Base-by-base conservation (phyloP, 2,329 filamentous ascomycete species). In the Verticillium klebahnii region DNA sequence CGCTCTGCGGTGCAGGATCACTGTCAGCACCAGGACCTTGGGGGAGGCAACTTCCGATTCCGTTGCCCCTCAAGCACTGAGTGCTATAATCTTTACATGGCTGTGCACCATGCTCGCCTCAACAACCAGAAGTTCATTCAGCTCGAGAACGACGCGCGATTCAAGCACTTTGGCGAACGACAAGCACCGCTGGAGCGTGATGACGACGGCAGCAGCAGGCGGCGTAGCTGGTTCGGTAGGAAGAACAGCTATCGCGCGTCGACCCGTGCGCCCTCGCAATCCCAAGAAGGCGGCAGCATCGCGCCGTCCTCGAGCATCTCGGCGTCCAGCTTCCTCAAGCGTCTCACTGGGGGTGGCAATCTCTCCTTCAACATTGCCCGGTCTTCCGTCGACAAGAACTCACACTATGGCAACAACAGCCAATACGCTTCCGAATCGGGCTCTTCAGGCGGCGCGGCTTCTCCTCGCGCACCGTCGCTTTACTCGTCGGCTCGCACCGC, bases 91-190 rank as follows among this genome's bases (percentile, higher is more conserved):
- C 82, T 99, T 5, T 99, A 97, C 75, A 85, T 85, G 70, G 85
- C 94, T 54, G 93, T 98, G 64, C 96, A 98, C 74, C 85, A 90
- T 64, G 89, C 93, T 23, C 90, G 95, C 57, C 90, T 97, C 72
- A 92, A 97, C 76, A 97, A 98, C 72, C 89, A 92, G 60, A 94
- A 93, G 60, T 97, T 94, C 77, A 93, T 85, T 61, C 80, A 85
- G 57, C 80, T 89, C 19, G 85, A 86, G 68, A 83, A 88, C 65
- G 85, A 89, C 66, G 91, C 80, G 72, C 89, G 74, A 67, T 93
- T 80, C 84, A 92, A 81, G 82, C 90, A 78, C 78, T 96, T 82
- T 78, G 92, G 81, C 66, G 88, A 80, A 76, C 80, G 72, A 66
- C 80, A 82, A 69, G 67, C 76, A 67, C 70, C 79, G 63, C 72